Percentiles rank a stretch among this genome's conserved stretches.
These are phyloP conservation scores for Zymoseptoria crescenta DNA, from an alignment of 2,329 filamentous ascomycete genomes.

Conservation along the genomic window DNA sequence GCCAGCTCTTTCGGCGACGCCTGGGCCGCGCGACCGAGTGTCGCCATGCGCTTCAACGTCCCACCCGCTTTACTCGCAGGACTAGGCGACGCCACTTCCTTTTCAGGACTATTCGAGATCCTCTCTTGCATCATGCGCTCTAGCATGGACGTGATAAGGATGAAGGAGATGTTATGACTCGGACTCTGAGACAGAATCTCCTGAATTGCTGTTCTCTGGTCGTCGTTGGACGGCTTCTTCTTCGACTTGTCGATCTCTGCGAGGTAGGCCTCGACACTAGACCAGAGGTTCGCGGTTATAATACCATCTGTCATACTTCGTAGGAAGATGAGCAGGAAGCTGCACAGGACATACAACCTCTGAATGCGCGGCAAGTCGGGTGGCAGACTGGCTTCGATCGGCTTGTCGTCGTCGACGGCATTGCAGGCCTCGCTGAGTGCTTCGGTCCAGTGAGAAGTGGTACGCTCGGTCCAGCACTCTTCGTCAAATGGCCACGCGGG, in stretches of 20 bases:
- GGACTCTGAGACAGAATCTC: constrained; percentile 66
- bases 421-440: constrained; percentile 45
- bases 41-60: constrained; percentile 28
- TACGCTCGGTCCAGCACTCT: constrained; percentile 39
- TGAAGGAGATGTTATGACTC: constrained; percentile 80
- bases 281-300: constrained; percentile 63
- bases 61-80: constrained; percentile 28
- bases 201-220: constrained; percentile 55
- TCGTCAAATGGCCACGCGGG: constrained; percentile 54
- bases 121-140: constrained; percentile 49
- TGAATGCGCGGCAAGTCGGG: constrained; percentile 56
- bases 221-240: constrained; percentile 42
- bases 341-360: constrained; percentile 66
- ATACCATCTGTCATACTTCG: constrained; percentile 70
- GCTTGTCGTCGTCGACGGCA: constrained; percentile 63
- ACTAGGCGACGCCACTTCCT: constrained; percentile 20
- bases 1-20: constrained; percentile 35
- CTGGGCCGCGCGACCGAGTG: constrained; percentile 44
- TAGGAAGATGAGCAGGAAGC: constrained; percentile 68
- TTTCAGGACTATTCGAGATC: neutral
- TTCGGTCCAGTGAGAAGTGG: constrained; percentile 35
- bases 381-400: constrained; percentile 55
- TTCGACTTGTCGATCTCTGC: constrained; percentile 42
- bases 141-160: constrained; percentile 76
- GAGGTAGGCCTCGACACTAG: constrained; percentile 54